Evolutionary conservation across 768 basidiomycete genomes (phyloP).

Genomic region (Pleurotus ostreatus): DNA sequence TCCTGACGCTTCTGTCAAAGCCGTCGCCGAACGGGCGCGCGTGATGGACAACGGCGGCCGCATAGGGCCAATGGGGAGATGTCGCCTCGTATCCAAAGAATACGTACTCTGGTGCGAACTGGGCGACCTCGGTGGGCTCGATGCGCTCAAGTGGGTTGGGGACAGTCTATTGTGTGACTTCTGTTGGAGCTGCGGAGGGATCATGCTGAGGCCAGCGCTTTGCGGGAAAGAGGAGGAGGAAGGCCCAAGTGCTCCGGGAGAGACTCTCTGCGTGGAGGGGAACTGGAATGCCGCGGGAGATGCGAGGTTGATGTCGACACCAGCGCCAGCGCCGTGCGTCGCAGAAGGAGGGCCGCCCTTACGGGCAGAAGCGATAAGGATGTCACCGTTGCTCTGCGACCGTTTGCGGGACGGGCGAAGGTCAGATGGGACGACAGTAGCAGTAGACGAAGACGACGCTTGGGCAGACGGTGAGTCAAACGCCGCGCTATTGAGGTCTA

Average conservation of each 20-base stretch:
- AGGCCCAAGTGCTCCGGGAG: conserved; percentile 9
- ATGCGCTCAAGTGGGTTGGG: conserved; percentile 26
- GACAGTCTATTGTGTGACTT: conserved; percentile 22
- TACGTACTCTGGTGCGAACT: conserved; percentile 51
- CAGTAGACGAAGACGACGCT: conserved; percentile 16
- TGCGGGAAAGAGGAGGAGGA: conserved; percentile 8
- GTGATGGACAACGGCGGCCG: conserved; percentile 29
- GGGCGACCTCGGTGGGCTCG: conserved; percentile 23
- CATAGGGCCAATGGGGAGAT: conserved; percentile 16
- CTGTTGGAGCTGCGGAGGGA: conserved; percentile 14
- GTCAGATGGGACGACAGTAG: conserved; percentile 12
- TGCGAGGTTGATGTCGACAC: conserved; percentile 22
- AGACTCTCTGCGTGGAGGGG: conserved; percentile 21
- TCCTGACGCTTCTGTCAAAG: conserved; percentile 26
- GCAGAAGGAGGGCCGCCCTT: conserved; percentile 4
- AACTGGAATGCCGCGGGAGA: conserved; percentile 42
- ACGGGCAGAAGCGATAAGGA: conserved; percentile 11
- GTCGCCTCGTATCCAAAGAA: conserved; percentile 45
- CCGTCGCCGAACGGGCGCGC: conserved; percentile 40
- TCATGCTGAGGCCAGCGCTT: conserved; percentile 10
- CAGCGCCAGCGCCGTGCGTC: conserved; percentile 9
- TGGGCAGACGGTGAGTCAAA: conserved; percentile 14
- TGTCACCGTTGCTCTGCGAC: conserved; percentile 39
- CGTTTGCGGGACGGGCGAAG: conserved; percentile 33
- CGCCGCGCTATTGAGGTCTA: conserved; percentile 14